Base-by-base conservation (phyloP, 2,329 filamentous ascomycete genomes). In the Neofusicoccum ribis region DNA sequence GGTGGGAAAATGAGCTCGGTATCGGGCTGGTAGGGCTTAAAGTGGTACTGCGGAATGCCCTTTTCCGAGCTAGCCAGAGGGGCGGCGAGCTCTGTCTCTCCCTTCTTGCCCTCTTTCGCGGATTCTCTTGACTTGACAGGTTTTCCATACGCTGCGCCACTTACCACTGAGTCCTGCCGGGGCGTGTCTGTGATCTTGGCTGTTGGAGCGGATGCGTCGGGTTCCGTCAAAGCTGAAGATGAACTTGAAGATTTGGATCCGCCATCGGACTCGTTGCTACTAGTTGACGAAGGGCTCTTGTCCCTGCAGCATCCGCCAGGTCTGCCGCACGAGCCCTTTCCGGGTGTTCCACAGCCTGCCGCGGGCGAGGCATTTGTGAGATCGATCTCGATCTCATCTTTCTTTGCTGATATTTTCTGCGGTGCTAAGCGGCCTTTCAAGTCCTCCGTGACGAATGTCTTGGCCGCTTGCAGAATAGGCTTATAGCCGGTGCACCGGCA, bases 1-100 rank as follows among this genome's bases (percentile, higher is more conserved):
- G 93, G 90, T 1, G 94, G 94, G 75, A 97, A 98, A 65, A 98
- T 98, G 66, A 98, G 85, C 74, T 98, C 91, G 0, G 93, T 96
- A 56, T 95, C 91, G 3, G 92, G 91, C 44, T 91, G 89, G 76
- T 97, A 97, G 71, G 93, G 89, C 72, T 96, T 94, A 74, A 97
- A 96, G 0, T 12, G 93, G 89, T 27, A 90, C 85, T 0, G 89
- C 88, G 74, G 73, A 3, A 77, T 34, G 1, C 76, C 75, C 3
- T 72, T 65, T 27, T 68, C 65, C 0, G 96, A 96, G 51, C 79
- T 81, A 64, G 83, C 81, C 17, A 80, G 73, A 1, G 79, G 76
- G 39, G 79, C 71, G 14, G 72, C 69, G 9, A 75, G 72, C 11
- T 66, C 74, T 66, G 68, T 76, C 63, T 64, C 73, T 67, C 65